Evolutionary conservation across 129 eudicot species (phyloP), one percentile per base, ranked within the genome.

Genomic region (Artemisia argyi): DNA sequence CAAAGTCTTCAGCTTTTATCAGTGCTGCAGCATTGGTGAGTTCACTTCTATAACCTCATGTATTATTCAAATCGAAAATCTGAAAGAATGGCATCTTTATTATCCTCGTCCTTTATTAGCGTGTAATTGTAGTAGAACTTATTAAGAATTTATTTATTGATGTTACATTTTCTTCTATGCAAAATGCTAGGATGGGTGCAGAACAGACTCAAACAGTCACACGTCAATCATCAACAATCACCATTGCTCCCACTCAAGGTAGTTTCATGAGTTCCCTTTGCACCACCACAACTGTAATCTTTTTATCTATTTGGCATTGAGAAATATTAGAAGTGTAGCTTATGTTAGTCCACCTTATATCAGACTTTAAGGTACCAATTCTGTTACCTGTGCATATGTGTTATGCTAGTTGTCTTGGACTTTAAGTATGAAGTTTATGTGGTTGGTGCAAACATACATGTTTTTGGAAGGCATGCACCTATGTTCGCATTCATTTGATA

Each of bases 171-270:
- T 73, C 57, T 57, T 15, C 13, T 42, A 20, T 65, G 80, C 91
- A 88, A 96, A 86, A 55, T 79, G 92, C 91, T 73, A 88, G 87
- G 57, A 86, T 91, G 75, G 86, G 85, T 69, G 89, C 89, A 47
- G 96, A 79, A 83, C 96, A 92, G 76, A 92, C 97, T 61, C 96
- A 89, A 78, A 92, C 96, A 1, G 87, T 92, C 17, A 85, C 92
- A 60, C 88, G 90, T 47, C 84, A 88, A 72, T 87, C 90, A 30
- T 86, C 97, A 60, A 85, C 91, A 46, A 92, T 92, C 67, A 89
- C 94, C 49, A 78, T 86, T 76, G 96, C 97, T 64, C 97, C 97
- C 17, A 50, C 73, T 55, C 91, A 83, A 83, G 94, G 97, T 91
- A 80, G 58, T 9, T 50, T 15, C 44, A 20, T 35, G 52, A 18